These are phyloP conservation scores for Pseudogymnoascus sp. DNA, from an alignment of 2,329 filamentous ascomycete species.

Conservation along the genomic window DNA sequence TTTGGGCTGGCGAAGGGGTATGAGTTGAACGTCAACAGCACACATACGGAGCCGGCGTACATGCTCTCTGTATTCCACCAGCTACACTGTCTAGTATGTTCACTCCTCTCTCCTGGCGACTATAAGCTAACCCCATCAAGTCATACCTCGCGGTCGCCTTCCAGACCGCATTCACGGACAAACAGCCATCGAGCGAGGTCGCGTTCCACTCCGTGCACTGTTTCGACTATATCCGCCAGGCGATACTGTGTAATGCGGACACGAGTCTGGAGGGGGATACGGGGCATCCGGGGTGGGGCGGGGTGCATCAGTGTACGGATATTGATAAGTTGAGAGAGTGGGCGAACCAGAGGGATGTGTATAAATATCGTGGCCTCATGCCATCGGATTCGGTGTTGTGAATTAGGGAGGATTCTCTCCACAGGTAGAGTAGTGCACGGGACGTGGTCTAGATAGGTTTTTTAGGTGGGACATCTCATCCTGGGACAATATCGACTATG, in stretches of 20 bases:
- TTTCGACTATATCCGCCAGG: neutral
- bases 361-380: slow-evolving; percentile 1
- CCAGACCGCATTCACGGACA: slow-evolving; percentile 8
- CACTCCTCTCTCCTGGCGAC: neutral
- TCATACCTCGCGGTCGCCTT: slow-evolving; percentile 11
- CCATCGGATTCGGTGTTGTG: neutral
- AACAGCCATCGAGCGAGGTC: slow-evolving; percentile 7
- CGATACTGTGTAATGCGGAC: neutral
- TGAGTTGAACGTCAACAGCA: neutral
- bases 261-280: neutral
- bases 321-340: slow-evolving; percentile 3
- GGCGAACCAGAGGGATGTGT: slow-evolving; percentile 4
- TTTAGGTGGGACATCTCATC: neutral
- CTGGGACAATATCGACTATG: neutral
- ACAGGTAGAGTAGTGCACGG: neutral
- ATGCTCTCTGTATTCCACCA: slow-evolving; percentile 17
- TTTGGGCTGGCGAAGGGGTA: slow-evolving; percentile 11
- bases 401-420: neutral
- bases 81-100: slow-evolving; percentile 14
- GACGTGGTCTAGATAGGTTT: neutral
- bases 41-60: slow-evolving; percentile 9
- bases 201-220: slow-evolving; percentile 6
- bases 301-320: neutral
- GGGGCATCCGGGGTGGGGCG: neutral
- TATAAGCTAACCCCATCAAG: neutral